A percentile compares a stretch with the other conserved stretches of the same genome.
phyloP scores from a whole-genome alignment of 495 filamentous ascomycete species.

The Diplogelasinospora grovesii region DNA sequence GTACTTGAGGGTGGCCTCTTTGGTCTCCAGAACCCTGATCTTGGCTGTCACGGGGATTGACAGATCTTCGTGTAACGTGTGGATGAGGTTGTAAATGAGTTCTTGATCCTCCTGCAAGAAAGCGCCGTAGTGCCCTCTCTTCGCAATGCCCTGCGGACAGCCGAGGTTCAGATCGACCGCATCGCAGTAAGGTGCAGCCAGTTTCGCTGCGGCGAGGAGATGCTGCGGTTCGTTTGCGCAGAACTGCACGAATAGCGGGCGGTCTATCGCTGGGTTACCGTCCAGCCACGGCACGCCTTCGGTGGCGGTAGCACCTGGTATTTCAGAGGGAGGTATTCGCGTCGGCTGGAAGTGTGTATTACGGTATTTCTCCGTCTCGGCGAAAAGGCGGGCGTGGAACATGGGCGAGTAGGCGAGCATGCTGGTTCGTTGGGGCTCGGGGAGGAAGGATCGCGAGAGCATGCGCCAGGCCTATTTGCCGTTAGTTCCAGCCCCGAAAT shows the following conservation, averaged over 20 bases:
- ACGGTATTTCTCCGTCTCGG: slow-evolving; percentile 67
- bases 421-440: slow-evolving; percentile 47
- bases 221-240: slow-evolving; percentile 83
- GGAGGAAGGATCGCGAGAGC: slow-evolving; percentile 84
- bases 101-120: slow-evolving; percentile 93
- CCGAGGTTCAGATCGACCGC: slow-evolving; percentile 95
- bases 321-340: slow-evolving; percentile 10
- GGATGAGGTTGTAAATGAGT: slow-evolving; percentile 72
- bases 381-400: slow-evolving; percentile 85
- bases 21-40: slow-evolving; percentile 82
- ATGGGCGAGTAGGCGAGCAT: slow-evolving; percentile 88
- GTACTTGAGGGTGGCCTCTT: slow-evolving; percentile 81
- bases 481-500: neutral
- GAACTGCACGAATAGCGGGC: slow-evolving; percentile 93
- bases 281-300: slow-evolving; percentile 76
- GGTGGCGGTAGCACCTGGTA: slow-evolving; percentile 8
- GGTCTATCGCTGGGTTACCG: slow-evolving; percentile 73
- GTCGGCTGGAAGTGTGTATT: slow-evolving; percentile 68
- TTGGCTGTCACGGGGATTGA: slow-evolving; percentile 87
- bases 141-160: slow-evolving; percentile 95
- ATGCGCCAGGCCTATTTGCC: slow-evolving; percentile 84
- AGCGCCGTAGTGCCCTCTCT: slow-evolving; percentile 82
- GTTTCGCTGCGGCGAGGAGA: slow-evolving; percentile 66
- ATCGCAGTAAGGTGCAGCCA: slow-evolving; percentile 79
- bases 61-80: slow-evolving; percentile 64